Conservation (phyloP, 345 rosid genomes). For the Populus davidiana region DNA sequence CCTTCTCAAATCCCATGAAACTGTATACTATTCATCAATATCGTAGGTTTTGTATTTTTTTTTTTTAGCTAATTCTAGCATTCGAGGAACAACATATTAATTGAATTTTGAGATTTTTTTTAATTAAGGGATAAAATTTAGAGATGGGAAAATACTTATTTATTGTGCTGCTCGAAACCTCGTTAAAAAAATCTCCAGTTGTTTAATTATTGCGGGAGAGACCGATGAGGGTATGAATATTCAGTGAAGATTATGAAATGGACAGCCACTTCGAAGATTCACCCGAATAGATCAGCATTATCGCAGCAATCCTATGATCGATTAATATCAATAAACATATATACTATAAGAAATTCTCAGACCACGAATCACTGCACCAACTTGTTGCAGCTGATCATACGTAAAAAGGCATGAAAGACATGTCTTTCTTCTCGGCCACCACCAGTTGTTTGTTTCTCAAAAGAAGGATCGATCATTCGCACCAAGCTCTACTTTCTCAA, state of each 20-base stretch:
- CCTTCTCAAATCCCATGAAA: too few species aligned
- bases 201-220: too few species aligned
- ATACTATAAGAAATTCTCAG: neutral
- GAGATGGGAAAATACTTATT: neutral
- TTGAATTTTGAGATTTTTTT: too few species aligned
- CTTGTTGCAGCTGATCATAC: neutral
- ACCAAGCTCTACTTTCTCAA: neutral
- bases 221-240: neutral
- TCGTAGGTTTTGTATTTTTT: too few species aligned
- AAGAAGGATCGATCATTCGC: neutral
- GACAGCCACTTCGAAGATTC: slow-evolving; percentile 11
- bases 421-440: neutral
- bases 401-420: neutral
- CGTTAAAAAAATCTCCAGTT: neutral
- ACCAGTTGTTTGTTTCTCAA: neutral
- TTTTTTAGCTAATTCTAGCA: too few species aligned
- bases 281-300: neutral
- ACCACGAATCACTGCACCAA: slow-evolving; percentile 1
- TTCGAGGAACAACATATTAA: too few species aligned
- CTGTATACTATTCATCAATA: too few species aligned
- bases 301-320: neutral
- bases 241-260: neutral
- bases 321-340: too few species aligned
- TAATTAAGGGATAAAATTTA: too few species aligned
- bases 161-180: too few species aligned